These are phyloP conservation scores for Beta corolliflora DNA, from an alignment of 179 eudicot genomes.

Conservation along the genomic window DNA sequence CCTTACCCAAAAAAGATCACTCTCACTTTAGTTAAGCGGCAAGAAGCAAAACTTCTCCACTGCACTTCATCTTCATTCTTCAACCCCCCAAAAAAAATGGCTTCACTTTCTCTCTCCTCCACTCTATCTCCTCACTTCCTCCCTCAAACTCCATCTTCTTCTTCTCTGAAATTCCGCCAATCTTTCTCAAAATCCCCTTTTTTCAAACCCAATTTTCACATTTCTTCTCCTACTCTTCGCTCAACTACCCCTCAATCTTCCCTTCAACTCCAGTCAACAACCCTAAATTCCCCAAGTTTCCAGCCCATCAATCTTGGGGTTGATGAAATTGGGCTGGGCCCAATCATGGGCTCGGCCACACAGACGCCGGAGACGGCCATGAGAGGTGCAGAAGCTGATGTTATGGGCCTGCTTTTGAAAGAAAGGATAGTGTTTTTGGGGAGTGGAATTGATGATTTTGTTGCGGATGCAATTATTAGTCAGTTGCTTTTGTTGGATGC, in stretches of 20 bases:
- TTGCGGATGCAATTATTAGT: slow-evolving; percentile 77
- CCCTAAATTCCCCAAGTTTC: slow-evolving; percentile 22
- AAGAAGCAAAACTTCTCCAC: not conserved
- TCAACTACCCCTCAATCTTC: slow-evolving; percentile 7
- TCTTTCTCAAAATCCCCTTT: slow-evolving; percentile 21
- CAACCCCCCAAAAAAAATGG: slow-evolving; percentile 15
- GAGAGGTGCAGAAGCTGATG: slow-evolving; percentile 70
- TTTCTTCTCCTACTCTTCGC: slow-evolving; percentile 18
- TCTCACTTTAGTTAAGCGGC: not conserved
- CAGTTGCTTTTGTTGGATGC: slow-evolving; percentile 82
- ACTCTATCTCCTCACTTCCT: slow-evolving; percentile 26
- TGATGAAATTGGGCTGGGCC: slow-evolving; percentile 24
- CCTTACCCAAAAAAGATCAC: not conserved
- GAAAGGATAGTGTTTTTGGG: slow-evolving; percentile 88
- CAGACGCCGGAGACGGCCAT: slow-evolving; percentile 65
- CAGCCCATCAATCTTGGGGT: slow-evolving; percentile 17
- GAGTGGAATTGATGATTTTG: slow-evolving; percentile 65
- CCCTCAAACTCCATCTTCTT: slow-evolving; percentile 15
- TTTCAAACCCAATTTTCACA: slow-evolving; percentile 17
- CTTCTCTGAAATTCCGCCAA: slow-evolving; percentile 24
- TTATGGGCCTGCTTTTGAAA: slow-evolving; percentile 68
- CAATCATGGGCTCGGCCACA: slow-evolving; percentile 34
- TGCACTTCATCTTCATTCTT: slow-evolving; percentile 10
- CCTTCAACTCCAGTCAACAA: slow-evolving; percentile 19
- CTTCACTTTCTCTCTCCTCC: slow-evolving; percentile 25